phyloP scores from a whole-genome alignment of 2,329 filamentous ascomycete genomes.

The Sporothrix luriei region DNA sequence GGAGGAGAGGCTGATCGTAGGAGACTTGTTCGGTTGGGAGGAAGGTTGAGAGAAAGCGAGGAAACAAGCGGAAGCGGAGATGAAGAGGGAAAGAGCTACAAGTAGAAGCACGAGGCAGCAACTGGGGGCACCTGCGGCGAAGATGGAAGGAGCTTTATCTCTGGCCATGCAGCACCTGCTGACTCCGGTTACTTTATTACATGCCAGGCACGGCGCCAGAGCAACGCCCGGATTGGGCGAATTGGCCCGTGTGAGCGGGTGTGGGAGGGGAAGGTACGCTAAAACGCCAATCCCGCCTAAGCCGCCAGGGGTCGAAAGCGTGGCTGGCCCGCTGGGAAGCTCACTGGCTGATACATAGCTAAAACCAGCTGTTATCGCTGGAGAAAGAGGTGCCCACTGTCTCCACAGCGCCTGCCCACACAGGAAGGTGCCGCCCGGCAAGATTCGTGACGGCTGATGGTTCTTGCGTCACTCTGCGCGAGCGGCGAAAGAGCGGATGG shows the following conservation, averaged over 20 bases:
- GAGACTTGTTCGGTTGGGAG: neutral
- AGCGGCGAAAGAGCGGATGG: neutral
- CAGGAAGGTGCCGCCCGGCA: conserved; percentile 10
- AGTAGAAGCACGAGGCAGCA: neutral
- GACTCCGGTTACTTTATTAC: neutral
- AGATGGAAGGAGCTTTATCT: conserved; percentile 24
- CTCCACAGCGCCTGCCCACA: conserved; percentile 1
- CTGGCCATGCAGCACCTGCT: neutral
- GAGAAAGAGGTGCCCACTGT: neutral
- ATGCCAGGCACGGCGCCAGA: conserved; percentile 18
- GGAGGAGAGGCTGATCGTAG: neutral
- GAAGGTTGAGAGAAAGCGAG: neutral
- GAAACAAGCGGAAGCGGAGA: neutral
- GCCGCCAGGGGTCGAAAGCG: conserved; percentile 13
- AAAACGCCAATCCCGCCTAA: neutral
- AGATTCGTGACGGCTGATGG: conserved; percentile 4
- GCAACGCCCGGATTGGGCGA: conserved; percentile 13
- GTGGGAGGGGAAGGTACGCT: conserved; percentile 5
- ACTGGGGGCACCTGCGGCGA: neutral
- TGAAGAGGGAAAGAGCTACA: conserved; percentile 20
- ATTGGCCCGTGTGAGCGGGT: neutral
- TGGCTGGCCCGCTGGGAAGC: conserved; percentile 12
- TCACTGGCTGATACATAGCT: conserved; percentile 13
- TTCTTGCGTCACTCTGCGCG: conserved; percentile 18
- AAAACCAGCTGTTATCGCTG: neutral